A percentile compares a stretch with the other conserved stretches of the same genome.
Conservation (phyloP, 345 rosid species). For the Gossypium stocksii region DNA sequence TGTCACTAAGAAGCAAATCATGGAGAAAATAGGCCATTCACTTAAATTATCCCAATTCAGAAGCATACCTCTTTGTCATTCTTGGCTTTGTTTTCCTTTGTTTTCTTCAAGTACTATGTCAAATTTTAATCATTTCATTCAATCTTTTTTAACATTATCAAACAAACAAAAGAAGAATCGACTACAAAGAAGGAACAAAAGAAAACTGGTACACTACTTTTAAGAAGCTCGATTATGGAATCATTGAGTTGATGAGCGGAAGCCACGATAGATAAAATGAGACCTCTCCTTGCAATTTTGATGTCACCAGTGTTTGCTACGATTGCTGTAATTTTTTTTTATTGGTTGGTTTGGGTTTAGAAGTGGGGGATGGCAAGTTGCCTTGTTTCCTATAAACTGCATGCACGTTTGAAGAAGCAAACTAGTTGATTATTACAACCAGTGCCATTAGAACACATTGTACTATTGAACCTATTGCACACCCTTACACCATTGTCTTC, state of each 20-base stretch:
- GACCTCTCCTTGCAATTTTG: constrained; percentile 48
- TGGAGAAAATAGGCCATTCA: too few relatives aligned
- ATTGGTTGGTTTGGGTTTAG: constrained; percentile 12
- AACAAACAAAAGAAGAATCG: neutral
- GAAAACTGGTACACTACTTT: constrained; percentile 31
- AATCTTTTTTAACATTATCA: neutral
- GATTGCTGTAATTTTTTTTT: neutral
- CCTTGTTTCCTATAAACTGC: constrained; percentile 52
- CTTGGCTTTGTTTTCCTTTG: constrained; percentile 76
- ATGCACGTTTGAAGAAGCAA: constrained; percentile 67
- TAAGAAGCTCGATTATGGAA: constrained; percentile 55
- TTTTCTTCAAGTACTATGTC: constrained; percentile 74
- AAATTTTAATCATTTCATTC: neutral
- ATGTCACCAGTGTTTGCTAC: too few relatives aligned
- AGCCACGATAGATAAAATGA: constrained; percentile 45
- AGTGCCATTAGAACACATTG: constrained; percentile 88
- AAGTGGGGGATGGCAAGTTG: constrained; percentile 13
- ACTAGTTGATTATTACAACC: constrained; percentile 83
- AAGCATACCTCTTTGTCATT: constrained; percentile 16
- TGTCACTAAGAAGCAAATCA: too few relatives aligned
- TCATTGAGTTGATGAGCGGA: constrained; percentile 43
- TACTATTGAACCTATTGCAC: constrained; percentile 43
- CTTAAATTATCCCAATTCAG: too few relatives aligned
- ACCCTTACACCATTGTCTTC: constrained; percentile 21
- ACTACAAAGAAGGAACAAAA: neutral